phyloP scores from a whole-genome alignment of 305 asterid species.

The Andrographis paniculata region DNA sequence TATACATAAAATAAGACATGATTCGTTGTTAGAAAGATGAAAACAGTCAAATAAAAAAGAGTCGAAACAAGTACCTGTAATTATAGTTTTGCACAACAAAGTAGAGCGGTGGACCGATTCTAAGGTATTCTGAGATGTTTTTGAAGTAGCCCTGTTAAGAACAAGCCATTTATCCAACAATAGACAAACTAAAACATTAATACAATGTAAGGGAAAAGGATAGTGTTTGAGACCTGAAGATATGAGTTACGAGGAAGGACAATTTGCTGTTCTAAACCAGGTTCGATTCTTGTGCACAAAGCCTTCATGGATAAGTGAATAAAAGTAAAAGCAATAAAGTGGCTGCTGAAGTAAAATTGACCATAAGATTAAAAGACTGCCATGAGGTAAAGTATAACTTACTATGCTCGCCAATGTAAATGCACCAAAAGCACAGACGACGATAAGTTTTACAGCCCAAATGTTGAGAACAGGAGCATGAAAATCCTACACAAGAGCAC shows the following conservation, averaged over 20 bases:
- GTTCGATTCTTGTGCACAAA: slow-evolving; percentile 83
- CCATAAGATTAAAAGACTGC: too few relatives aligned
- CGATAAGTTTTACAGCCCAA: slow-evolving; percentile 84
- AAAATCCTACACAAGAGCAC: slow-evolving; percentile 53
- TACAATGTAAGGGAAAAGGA: slow-evolving; percentile 3
- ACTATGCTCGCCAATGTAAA: slow-evolving; percentile 89
- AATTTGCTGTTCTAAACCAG: slow-evolving; percentile 95
- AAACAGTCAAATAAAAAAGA: neutral
- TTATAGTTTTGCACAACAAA: slow-evolving; percentile 88
- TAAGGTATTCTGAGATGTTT: slow-evolving; percentile 71
- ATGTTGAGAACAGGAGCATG: slow-evolving; percentile 81
- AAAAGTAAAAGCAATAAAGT: slow-evolving; percentile 11
- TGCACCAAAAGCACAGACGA: slow-evolving; percentile 70
- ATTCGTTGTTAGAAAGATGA: too few relatives aligned
- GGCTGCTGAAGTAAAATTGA: slow-evolving; percentile 7
- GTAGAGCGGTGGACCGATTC: slow-evolving; percentile 94
- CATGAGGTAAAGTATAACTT: too few relatives aligned
- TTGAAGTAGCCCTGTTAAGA: slow-evolving; percentile 76
- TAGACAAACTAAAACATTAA: slow-evolving; percentile 18
- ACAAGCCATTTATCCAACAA: too few relatives aligned
- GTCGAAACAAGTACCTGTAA: slow-evolving; percentile 43
- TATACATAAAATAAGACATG: slow-evolving; percentile 23
- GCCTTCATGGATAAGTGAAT: slow-evolving; percentile 48
- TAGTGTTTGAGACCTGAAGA: slow-evolving; percentile 61
- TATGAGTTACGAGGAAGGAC: slow-evolving; percentile 98